These are phyloP conservation scores for Agapanthus africanus DNA, from an alignment of 106 monocot species.

Conservation along the genomic window DNA sequence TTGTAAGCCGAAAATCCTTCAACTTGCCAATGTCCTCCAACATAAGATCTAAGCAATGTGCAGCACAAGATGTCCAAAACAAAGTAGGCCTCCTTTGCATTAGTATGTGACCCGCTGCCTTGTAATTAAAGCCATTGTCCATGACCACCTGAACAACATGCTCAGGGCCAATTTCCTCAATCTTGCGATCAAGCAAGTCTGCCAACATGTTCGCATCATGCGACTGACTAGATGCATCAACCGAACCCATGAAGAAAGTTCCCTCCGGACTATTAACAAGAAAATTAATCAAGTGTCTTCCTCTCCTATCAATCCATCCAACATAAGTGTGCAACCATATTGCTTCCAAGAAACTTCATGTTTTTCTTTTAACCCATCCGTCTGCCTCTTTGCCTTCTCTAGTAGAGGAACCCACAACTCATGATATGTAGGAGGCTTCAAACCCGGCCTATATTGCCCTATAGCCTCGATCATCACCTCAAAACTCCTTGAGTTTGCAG, in stretches of 20 bases:
- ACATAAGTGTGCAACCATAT: slow-evolving; percentile 3
- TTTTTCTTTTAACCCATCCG: background rate
- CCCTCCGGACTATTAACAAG: background rate
- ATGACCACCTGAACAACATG: slow-evolving; percentile 6
- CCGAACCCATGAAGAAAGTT: background rate
- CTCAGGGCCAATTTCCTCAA: slow-evolving; percentile 4
- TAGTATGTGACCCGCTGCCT: background rate
- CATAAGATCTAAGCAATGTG: slow-evolving; percentile 8
- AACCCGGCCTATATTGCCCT: too few relatives aligned
- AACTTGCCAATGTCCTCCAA: background rate
- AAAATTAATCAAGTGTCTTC: background rate
- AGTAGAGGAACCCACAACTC: too few relatives aligned
- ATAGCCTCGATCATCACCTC: too few relatives aligned
- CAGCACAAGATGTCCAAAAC: slow-evolving; percentile 10
- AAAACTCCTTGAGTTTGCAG: too few relatives aligned
- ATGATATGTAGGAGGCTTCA: too few relatives aligned
- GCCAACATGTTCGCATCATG: background rate
- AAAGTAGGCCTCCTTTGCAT: background rate
- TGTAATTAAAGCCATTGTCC: slow-evolving; percentile 4
- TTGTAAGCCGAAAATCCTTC: background rate
- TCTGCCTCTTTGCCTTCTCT: too few relatives aligned
- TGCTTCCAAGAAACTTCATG: background rate
- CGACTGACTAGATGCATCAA: background rate
- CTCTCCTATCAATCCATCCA: background rate
- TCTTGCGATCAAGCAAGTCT: background rate